phyloP scores from a whole-genome alignment of 495 filamentous ascomycete genomes.

The Venustampulla echinocandica region DNA sequence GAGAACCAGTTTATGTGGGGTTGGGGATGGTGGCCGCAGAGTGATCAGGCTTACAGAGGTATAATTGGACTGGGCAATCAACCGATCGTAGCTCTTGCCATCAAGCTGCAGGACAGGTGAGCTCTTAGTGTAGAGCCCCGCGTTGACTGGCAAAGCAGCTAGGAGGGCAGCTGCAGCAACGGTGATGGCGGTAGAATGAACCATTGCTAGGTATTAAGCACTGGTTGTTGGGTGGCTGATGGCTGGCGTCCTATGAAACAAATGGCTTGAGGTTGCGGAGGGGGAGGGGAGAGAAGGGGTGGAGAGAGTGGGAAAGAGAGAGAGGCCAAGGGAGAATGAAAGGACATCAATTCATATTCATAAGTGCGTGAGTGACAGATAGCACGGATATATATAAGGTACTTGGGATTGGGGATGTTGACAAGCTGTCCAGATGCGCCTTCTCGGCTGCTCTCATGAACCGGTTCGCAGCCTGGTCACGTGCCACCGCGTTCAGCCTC shows the following conservation, averaged over 20 bases:
- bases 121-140: slow-evolving; percentile 73
- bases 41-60: slow-evolving; percentile 64
- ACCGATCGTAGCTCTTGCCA: slow-evolving; percentile 69
- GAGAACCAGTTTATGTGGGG: too few species aligned
- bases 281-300: too few species aligned
- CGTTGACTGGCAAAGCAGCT: slow-evolving; percentile 54
- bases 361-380: background rate
- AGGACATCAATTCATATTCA: slow-evolving; percentile 8
- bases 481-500: too few species aligned
- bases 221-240: too few species aligned
- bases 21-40: too few species aligned
- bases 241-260: too few species aligned
- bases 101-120: slow-evolving; percentile 83
- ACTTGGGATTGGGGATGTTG: background rate
- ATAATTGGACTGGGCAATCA: slow-evolving; percentile 84
- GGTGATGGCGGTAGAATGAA: slow-evolving; percentile 16
- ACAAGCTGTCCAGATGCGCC: slow-evolving; percentile 19
- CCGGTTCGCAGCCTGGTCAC: too few species aligned
- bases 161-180: slow-evolving; percentile 44
- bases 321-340: slow-evolving; percentile 21
- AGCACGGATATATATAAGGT: background rate
- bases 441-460: too few species aligned
- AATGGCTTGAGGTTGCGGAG: too few species aligned
- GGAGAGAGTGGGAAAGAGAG: slow-evolving; percentile 4
- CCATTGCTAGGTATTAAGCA: too few species aligned